Conservation (phyloP, 768 basidiomycete genomes). For the Psilocybe azurescens region DNA sequence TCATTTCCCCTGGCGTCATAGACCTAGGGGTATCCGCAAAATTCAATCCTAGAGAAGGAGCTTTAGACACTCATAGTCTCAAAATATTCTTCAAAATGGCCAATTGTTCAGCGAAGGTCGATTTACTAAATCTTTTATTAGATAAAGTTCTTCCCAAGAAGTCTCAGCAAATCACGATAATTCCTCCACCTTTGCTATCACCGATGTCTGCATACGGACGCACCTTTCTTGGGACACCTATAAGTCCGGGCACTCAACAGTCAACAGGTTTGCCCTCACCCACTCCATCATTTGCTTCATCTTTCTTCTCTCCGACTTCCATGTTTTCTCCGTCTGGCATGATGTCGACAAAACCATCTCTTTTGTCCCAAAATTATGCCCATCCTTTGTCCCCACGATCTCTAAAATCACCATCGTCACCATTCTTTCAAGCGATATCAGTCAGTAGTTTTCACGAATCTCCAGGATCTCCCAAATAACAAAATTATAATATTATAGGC, state of each 20-base stretch:
- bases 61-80: constrained; percentile 58
- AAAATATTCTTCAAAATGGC: constrained; percentile 50
- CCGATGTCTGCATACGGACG: constrained; percentile 12
- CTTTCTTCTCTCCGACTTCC: constrained; percentile 31
- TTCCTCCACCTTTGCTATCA: constrained; percentile 6
- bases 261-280: constrained; percentile 29
- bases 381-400: constrained; percentile 29
- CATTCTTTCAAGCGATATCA: constrained; percentile 49
- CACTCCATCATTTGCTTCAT: constrained; percentile 31
- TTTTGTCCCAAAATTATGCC: constrained; percentile 24
- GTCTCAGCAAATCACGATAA: constrained; percentile 3
- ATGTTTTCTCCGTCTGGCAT: constrained; percentile 25
- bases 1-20: constrained; percentile 51
- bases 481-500: constrained; percentile 36
- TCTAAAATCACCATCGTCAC: constrained; percentile 35
- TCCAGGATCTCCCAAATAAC: background rate
- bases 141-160: constrained; percentile 25
- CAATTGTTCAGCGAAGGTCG: constrained; percentile 51
- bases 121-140: constrained; percentile 43
- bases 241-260: constrained; percentile 22
- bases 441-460: constrained; percentile 33
- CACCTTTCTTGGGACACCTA: constrained; percentile 21
- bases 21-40: constrained; percentile 51
- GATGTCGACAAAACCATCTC: constrained; percentile 20
- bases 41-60: constrained; percentile 63